phyloP scores from a whole-genome alignment of 2,329 filamentous ascomycete species.

The Penicillium palitans region DNA sequence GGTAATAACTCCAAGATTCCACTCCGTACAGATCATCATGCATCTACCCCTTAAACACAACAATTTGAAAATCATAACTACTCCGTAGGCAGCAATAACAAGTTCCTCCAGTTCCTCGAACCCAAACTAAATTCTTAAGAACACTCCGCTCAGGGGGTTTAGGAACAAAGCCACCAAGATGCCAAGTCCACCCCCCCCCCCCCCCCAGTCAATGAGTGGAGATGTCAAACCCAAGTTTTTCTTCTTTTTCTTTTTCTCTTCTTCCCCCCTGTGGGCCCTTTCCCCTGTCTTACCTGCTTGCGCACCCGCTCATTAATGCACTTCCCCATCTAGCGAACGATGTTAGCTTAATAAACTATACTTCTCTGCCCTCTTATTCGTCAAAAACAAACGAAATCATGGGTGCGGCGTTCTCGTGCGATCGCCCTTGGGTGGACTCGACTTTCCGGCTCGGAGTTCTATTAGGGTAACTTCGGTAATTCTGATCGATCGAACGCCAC shows the following conservation, averaged over 20 bases:
- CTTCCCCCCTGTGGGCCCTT: not conserved
- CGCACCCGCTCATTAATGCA: not conserved
- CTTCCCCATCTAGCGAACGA: not conserved
- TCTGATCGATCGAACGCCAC: constrained; percentile 14
- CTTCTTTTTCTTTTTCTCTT: not conserved
- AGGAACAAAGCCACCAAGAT: not conserved
- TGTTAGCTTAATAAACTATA: not conserved
- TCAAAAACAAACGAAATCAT: not conserved
- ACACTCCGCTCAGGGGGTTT: constrained; percentile 2
- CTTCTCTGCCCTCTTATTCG: not conserved
- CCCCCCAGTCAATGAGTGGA: not conserved
- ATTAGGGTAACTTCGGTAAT: not conserved
- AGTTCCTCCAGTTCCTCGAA: not conserved
- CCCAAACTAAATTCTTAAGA: not conserved
- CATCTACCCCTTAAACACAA: not conserved
- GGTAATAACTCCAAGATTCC: not conserved
- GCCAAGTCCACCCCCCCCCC: constrained; percentile 1
- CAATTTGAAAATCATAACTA: not conserved
- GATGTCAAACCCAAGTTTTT: not conserved
- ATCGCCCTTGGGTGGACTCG: not conserved
- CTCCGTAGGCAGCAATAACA: not conserved
- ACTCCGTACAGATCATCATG: constrained; percentile 3
- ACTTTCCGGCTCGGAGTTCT: not conserved
- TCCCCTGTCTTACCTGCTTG: constrained; percentile 6
- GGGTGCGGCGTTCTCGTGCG: not conserved